Base-by-base conservation (phyloP, 306 rosid genomes). In the Hippophae gyantsensis region DNA sequence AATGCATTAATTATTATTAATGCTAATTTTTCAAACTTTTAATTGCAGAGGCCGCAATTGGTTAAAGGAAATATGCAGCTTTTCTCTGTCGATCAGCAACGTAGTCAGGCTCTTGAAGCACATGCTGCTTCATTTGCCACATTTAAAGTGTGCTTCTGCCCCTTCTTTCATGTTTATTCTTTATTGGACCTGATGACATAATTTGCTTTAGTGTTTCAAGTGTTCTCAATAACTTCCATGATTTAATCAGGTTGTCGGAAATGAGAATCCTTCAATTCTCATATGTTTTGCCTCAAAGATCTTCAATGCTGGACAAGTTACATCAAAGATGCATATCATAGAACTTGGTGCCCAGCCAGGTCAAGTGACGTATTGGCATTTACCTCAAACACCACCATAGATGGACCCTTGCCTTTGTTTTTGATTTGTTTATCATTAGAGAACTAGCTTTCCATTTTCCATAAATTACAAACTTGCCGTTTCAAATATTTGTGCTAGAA, bases 331-430 rank as follows among this genome's bases (percentile, higher is more conserved):
- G 95, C 95, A 86, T 74, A 74, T 83, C 58, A 86, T 86, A 65
- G 95, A 86, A 76, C 95, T 86, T 81, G 90, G 90, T 60, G 90
- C 87, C 66, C 90, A 81, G 79, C 90, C 95, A 78, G 95, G 95
- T 86, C 47, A 60, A 62, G 12, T 44, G 52, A 45, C 44, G 32
- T 23, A 64, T 12, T 42, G 41, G 49, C 53, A 51, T 64, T 43
- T 59, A 11, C 12, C 5, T 53, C 61, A 42, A 46, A 10, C 43
- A 23, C 25, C 12, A 41, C 42, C 8, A 54, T 23, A 27, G 7
- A 60, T 61, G 26, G 25, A 26, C 14, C 5, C 45, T 64, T 44
- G 8, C 52, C 27, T 12, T 59, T 57, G 40, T 7, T 5, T 26
- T 14, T 57, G 45, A 6, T 46, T 40, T 13, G 11, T 71, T 55